phyloP scores from a whole-genome alignment of 1,284 basidiomycete genomes.

The Puccinia polysora region DNA sequence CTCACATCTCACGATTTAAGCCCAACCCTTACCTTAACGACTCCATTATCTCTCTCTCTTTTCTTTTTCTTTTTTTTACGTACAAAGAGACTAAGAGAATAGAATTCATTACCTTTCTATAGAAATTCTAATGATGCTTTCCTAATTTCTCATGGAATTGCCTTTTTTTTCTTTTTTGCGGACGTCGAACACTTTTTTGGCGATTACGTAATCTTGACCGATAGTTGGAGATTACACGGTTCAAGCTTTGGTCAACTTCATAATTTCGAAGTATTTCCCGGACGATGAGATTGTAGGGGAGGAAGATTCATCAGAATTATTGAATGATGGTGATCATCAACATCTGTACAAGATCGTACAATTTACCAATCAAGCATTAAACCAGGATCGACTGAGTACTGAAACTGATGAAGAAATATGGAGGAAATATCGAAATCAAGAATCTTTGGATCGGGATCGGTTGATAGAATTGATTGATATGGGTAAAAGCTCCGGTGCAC shows the following conservation, averaged over 20 bases:
- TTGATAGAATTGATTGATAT: slow-evolving; percentile 26
- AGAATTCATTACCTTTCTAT: not conserved
- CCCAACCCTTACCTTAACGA: too few species aligned
- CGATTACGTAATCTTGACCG: not conserved
- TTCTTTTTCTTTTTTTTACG: too few species aligned
- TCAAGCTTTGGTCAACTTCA: slow-evolving; percentile 75
- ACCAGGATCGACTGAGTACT: not conserved
- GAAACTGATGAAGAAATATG: slow-evolving; percentile 19
- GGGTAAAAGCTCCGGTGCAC: not conserved
- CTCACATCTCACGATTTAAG: too few species aligned
- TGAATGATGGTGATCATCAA: not conserved
- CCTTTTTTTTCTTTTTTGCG: not conserved
- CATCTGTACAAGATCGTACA: slow-evolving; percentile 17
- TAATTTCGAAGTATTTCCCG: slow-evolving; percentile 71
- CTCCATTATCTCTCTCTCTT: not conserved
- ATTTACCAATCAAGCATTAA: slow-evolving; percentile 33
- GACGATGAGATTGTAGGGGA: slow-evolving; percentile 87
- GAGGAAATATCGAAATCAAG: not conserved
- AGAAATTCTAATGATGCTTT: not conserved
- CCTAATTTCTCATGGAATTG: not conserved
- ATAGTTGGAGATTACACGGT: slow-evolving; percentile 86
- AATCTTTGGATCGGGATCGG: not conserved
- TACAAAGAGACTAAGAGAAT: not conserved
- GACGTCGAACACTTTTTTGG: not conserved
- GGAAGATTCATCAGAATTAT: slow-evolving; percentile 81